Conservation (phyloP, 441 rosid genomes). For the Melastoma candidum region DNA sequence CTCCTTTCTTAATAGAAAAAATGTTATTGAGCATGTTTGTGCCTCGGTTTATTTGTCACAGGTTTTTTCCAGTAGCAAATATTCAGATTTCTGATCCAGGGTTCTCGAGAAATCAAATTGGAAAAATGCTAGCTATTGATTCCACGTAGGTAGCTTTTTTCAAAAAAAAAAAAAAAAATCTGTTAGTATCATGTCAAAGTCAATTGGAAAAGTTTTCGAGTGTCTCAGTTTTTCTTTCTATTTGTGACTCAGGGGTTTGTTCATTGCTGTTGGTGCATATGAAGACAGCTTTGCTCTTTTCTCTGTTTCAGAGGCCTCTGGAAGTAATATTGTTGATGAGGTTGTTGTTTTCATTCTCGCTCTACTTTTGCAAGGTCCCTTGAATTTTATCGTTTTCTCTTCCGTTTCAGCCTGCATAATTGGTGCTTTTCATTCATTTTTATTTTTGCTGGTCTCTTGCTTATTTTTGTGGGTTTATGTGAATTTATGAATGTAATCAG, state of each 20-base stretch:
- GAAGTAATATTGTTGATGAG: slow-evolving; percentile 61
- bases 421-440: slow-evolving; percentile 1
- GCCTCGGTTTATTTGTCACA: slow-evolving; percentile 24
- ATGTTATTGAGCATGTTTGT: slow-evolving; percentile 1
- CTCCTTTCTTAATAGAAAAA: neutral
- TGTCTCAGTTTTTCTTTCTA: neutral
- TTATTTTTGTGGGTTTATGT: slow-evolving; percentile 10
- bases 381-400: too few species aligned
- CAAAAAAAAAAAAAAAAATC: neutral
- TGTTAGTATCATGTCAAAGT: neutral
- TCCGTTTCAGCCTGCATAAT: too few species aligned
- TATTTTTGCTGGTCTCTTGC: slow-evolving; percentile 11
- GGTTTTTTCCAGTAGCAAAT: slow-evolving; percentile 84
- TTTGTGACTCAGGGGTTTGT: slow-evolving; percentile 52
- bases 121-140: slow-evolving; percentile 79
- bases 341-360: slow-evolving; percentile 15
- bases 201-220: neutral
- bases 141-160: slow-evolving; percentile 42
- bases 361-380: too few species aligned
- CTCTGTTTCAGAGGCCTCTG: slow-evolving; percentile 57
- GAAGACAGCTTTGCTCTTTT: slow-evolving; percentile 75
- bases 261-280: slow-evolving; percentile 78
- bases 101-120: slow-evolving; percentile 67
- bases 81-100: slow-evolving; percentile 83
- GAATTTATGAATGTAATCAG: neutral